phyloP scores from a whole-genome alignment of 2,329 filamentous ascomycete genomes.

The Didymella pinodella region DNA sequence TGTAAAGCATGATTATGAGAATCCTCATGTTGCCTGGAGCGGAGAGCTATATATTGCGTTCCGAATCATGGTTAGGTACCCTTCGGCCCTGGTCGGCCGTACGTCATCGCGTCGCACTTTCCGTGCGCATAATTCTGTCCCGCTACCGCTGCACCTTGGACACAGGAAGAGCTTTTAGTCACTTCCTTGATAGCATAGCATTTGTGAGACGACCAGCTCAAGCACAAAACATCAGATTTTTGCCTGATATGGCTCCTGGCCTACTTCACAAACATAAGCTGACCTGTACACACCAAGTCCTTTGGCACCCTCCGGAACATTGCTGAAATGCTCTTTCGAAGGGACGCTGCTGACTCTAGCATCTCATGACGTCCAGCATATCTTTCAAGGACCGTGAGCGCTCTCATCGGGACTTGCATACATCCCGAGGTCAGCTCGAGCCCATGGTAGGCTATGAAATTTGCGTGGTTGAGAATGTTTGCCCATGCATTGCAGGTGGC shows the following conservation, averaged over 20 bases:
- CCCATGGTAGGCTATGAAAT: not conserved
- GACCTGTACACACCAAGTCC: not conserved
- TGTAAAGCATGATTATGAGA: not conserved
- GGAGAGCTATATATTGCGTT: not conserved
- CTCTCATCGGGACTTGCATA: not conserved
- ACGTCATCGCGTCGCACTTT: slow-evolving; percentile 19
- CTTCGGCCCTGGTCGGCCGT: slow-evolving; percentile 4
- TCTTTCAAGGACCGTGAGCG: not conserved
- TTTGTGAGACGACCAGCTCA: not conserved
- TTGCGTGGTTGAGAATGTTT: not conserved
- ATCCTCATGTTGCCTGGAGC: not conserved
- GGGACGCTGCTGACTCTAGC: not conserved
- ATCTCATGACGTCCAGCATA: not conserved
- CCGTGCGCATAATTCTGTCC: not conserved
- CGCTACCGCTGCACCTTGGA: not conserved
- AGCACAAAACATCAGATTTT: not conserved
- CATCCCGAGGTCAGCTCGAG: not conserved
- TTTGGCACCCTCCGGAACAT: not conserved
- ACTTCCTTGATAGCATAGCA: not conserved
- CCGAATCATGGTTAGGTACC: not conserved
- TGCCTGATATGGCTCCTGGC: not conserved
- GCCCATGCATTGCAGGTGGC: not conserved
- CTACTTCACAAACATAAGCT: not conserved
- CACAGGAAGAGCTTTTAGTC: not conserved
- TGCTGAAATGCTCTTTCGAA: not conserved